Percentiles rank a stretch among this genome's conserved stretches.
phyloP scores from a whole-genome alignment of 441 rosid genomes.

The Rhodomyrtus psidioides region DNA sequence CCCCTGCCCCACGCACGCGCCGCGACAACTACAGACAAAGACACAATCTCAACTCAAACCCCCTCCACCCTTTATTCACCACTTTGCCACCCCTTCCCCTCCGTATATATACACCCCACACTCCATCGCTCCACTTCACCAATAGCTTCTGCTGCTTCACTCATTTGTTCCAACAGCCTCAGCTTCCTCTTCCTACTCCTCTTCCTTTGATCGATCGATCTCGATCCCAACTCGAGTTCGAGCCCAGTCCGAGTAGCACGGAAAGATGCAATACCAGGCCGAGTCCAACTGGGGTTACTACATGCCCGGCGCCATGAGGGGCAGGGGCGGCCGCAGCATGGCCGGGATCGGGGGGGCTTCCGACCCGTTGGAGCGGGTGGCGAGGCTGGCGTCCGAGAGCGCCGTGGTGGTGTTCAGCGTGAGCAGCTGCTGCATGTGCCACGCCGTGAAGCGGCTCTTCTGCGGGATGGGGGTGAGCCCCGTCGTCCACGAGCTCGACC shows the following conservation, averaged over 20 bases:
- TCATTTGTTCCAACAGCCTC: neutral
- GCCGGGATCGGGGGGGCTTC: neutral
- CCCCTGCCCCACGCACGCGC: slow-evolving; percentile 25
- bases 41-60: neutral
- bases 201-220: neutral
- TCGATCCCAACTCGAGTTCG: neutral
- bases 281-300: slow-evolving; percentile 13
- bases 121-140: neutral
- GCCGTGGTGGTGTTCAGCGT: slow-evolving; percentile 60
- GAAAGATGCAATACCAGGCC: neutral
- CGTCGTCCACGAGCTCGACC: slow-evolving; percentile 57
- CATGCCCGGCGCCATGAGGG: neutral
- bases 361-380: slow-evolving; percentile 37
- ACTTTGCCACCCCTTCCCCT: neutral
- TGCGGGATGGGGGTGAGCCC: slow-evolving; percentile 70
- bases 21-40: slow-evolving; percentile 45
- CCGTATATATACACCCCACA: neutral
- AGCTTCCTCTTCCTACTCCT: neutral
- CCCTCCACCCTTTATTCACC: neutral
- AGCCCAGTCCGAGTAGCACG: neutral
- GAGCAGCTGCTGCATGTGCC: slow-evolving; percentile 73
- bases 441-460: slow-evolving; percentile 56
- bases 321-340: neutral
- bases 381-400: slow-evolving; percentile 40
- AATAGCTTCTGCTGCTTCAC: neutral